Conservation (phyloP, 495 filamentous ascomycete species). For the Penicillium argentinense region DNA sequence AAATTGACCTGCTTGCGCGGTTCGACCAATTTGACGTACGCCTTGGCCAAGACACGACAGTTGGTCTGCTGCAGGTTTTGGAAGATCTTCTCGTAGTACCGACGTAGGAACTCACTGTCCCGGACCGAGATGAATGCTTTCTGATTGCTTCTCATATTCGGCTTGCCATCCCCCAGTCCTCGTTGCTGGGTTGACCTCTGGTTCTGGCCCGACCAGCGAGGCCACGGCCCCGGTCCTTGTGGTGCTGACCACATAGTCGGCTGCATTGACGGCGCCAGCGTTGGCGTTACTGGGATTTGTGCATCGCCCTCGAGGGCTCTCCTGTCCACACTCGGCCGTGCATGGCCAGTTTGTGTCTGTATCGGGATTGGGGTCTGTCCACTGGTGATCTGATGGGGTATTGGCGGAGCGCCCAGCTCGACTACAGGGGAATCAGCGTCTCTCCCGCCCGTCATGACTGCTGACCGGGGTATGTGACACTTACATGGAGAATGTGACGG, state of each 20-base stretch:
- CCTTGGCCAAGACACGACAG: conserved; percentile 67
- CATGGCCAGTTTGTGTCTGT: not conserved
- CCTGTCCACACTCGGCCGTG: not conserved
- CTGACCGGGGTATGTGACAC: conserved; percentile 8
- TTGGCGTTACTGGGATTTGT: not conserved
- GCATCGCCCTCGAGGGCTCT: not conserved
- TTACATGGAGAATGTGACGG: conserved; percentile 17
- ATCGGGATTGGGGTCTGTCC: conserved; percentile 2
- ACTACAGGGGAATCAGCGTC: conserved; percentile 5
- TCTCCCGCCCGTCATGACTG: not conserved
- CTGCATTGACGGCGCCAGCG: not conserved
- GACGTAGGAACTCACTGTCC: conserved; percentile 50
- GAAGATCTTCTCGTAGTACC: conserved; percentile 64
- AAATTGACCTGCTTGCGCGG: conserved; percentile 81
- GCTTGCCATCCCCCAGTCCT: conserved; percentile 26
- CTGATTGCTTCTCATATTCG: conserved; percentile 30
- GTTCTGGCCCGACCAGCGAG: not conserved
- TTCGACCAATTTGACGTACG: conserved; percentile 76
- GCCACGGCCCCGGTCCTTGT: conserved; percentile 4
- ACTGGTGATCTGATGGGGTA: conserved; percentile 4
- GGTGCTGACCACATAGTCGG: conserved; percentile 12
- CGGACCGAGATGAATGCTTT: conserved; percentile 50
- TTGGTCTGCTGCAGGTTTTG: conserved; percentile 70
- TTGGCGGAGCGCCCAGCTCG: conserved; percentile 3
- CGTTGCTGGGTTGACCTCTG: conserved; percentile 8